phyloP scores from a whole-genome alignment of 148 eudicot species.

The Bassia scoparia region DNA sequence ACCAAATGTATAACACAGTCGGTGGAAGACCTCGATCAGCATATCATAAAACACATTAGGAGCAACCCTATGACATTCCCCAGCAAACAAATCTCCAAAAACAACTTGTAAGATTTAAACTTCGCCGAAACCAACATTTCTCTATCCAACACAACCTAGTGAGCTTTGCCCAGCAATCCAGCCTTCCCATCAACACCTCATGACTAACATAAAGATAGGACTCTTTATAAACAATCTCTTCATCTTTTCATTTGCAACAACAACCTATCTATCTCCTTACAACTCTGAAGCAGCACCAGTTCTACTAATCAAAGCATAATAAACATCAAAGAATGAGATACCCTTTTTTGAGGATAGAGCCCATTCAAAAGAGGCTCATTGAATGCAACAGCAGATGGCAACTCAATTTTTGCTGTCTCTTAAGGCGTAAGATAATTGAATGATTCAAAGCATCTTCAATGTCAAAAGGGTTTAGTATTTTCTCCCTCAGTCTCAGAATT shows the following conservation, averaged over 20 bases:
- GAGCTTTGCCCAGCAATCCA: conserved; percentile 80
- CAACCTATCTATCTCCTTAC: conserved; percentile 64
- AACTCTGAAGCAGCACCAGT: conserved; percentile 59
- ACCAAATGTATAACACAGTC: conserved; percentile 66
- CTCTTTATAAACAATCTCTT: conserved; percentile 58
- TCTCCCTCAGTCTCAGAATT: conserved; percentile 67
- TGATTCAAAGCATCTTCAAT: conserved; percentile 63
- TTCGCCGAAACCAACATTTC: conserved; percentile 48
- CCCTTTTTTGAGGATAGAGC: conserved; percentile 69
- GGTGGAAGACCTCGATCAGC: conserved; percentile 77
- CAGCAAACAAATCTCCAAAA: conserved; percentile 62
- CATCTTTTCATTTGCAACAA: conserved; percentile 81
- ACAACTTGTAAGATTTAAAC: conserved; percentile 78
- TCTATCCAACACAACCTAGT: conserved; percentile 87
- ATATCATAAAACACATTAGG: conserved; percentile 78
- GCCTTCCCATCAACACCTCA: conserved; percentile 76
- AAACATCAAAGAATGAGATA: conserved; percentile 82
- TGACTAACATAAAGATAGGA: conserved; percentile 65
- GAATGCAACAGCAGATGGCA: conserved; percentile 77
- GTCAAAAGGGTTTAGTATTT: conserved; percentile 76
- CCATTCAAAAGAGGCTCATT: conserved; percentile 65
- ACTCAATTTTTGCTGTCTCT: conserved; percentile 69
- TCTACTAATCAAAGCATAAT: conserved; percentile 64
- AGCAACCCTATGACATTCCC: conserved; percentile 71
- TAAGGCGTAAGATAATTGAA: conserved; percentile 59